These are phyloP conservation scores for Noccaea caerulescens DNA, from an alignment of 345 rosid genomes.

Conservation along the genomic window DNA sequence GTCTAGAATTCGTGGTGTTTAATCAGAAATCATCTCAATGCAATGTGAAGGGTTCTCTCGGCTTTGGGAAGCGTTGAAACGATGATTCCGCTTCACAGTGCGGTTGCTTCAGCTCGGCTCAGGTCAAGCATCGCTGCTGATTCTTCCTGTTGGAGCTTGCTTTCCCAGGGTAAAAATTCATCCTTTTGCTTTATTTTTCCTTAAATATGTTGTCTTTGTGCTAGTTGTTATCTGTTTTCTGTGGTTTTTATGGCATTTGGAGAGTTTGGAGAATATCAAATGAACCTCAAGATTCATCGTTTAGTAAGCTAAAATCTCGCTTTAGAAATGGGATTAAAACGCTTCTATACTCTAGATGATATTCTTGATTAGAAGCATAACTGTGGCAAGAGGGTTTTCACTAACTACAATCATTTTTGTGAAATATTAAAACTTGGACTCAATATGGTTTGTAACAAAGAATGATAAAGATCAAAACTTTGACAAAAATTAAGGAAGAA, in stretches of 20 bases:
- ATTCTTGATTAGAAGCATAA: background rate
- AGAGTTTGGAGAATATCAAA: background rate
- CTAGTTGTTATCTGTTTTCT: background rate
- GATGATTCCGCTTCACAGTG: constrained; percentile 82
- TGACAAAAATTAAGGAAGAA: background rate
- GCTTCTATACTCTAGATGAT: background rate
- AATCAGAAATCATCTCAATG: background rate
- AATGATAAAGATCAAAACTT: constrained; percentile 15
- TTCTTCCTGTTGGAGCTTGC: constrained; percentile 92
- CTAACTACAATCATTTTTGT: background rate
- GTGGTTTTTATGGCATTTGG: background rate
- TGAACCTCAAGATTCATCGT: background rate
- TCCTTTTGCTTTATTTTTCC: background rate
- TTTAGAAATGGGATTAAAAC: background rate
- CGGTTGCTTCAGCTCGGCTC: constrained; percentile 82
- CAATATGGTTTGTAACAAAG: background rate
- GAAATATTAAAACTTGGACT: background rate
- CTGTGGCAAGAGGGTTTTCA: constrained; percentile 3
- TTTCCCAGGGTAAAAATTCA: constrained; percentile 66
- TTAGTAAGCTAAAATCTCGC: constrained; percentile 5
- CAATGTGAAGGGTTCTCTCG: constrained; percentile 56
- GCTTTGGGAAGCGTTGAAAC: constrained; percentile 71
- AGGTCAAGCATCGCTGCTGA: constrained; percentile 77
- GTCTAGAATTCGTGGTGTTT: background rate
- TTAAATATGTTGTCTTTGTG: background rate